A percentile compares a stretch with the other conserved stretches of the same genome.
These are phyloP conservation scores for Puccinia brachypodii DNA, from an alignment of 1,284 basidiomycete species.

Conservation along the genomic window DNA sequence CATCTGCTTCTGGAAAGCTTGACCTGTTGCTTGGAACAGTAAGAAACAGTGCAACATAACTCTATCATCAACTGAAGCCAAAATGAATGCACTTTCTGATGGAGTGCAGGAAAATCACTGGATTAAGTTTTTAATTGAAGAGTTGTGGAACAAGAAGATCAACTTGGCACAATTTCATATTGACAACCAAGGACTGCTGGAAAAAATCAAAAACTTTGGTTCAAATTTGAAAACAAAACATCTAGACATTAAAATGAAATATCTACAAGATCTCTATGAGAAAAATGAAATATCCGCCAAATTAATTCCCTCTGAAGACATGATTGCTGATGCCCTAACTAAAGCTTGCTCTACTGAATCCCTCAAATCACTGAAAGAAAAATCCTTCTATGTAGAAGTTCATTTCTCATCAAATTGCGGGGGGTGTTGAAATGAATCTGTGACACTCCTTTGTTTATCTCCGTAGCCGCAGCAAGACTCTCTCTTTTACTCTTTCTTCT, in stretches of 20 bases:
- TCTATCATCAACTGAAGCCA: neutral
- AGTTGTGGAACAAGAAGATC: neutral
- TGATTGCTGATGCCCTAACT: neutral
- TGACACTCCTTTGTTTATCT: no score
- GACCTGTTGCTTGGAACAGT: slow-evolving; percentile 2
- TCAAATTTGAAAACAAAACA: no score
- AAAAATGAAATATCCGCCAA: neutral
- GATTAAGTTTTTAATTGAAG: neutral
- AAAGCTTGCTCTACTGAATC: no score
- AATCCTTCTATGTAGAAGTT: neutral
- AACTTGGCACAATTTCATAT: neutral
- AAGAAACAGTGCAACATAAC: neutral
- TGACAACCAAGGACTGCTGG: neutral
- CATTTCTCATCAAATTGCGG: neutral
- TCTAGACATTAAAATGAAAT: neutral
- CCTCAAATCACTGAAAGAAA: neutral
- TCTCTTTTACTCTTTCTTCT: no score
- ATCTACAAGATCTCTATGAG: neutral
- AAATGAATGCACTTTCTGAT: neutral
- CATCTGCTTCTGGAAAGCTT: neutral
- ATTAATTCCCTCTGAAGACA: neutral
- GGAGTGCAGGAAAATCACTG: neutral
- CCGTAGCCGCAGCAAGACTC: no score
- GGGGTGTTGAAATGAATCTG: neutral
- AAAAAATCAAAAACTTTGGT: neutral